phyloP scores from a whole-genome alignment of 306 rosid genomes.

The Erythrophleum fordii region DNA sequence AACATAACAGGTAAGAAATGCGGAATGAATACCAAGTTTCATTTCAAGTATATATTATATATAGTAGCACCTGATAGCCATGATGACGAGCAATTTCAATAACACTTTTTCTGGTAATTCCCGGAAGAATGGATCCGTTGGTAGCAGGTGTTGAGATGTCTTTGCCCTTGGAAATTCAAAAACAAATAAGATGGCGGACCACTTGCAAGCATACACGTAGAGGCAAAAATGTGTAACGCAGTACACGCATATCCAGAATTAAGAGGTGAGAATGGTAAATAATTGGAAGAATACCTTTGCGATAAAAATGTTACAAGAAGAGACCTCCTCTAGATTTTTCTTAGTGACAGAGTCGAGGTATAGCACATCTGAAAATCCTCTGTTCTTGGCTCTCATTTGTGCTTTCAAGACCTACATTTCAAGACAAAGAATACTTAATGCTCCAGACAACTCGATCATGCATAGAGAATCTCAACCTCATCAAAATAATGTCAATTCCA shows the following conservation, averaged over 20 bases:
- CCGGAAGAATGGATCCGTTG: slow-evolving; percentile 80
- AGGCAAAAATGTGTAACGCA: neutral
- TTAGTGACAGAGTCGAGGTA: slow-evolving; percentile 71
- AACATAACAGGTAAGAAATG: neutral
- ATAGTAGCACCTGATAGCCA: slow-evolving; percentile 66
- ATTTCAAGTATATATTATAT: neutral
- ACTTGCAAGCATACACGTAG: neutral
- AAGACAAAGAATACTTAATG: no score
- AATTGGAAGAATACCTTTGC: slow-evolving; percentile 61
- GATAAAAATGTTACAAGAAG: slow-evolving; percentile 84
- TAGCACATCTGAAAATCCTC: slow-evolving; percentile 87
- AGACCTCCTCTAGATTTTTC: slow-evolving; percentile 84
- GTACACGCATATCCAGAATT: neutral
- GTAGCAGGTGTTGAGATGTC: slow-evolving; percentile 71
- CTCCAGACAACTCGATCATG: no score
- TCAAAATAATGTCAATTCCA: no score
- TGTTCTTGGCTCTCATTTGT: slow-evolving; percentile 62
- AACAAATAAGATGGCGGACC: neutral
- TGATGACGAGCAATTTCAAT: slow-evolving; percentile 76
- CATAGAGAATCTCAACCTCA: no score
- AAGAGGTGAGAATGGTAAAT: neutral
- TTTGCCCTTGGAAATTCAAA: slow-evolving; percentile 56
- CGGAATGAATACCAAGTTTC: neutral
- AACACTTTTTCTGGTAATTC: slow-evolving; percentile 79
- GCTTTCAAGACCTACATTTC: slow-evolving; percentile 74